Base-by-base conservation (phyloP, 257 asterid genomes). In the Rhazya stricta region DNA sequence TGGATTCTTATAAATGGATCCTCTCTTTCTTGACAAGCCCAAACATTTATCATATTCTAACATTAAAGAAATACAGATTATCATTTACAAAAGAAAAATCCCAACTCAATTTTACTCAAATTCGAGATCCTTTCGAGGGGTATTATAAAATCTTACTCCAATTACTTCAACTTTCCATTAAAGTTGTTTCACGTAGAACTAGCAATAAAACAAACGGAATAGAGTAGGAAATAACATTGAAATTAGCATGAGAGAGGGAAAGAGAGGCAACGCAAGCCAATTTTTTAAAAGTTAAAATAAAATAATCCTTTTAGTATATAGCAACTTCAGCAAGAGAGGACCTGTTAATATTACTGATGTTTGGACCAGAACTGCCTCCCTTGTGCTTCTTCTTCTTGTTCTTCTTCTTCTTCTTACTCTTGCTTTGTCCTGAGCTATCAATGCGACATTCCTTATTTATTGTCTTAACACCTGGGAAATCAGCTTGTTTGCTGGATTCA, bases 261-360 rank as follows among this genome's bases (percentile, higher is more conserved):
- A 36, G 7, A 39, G 45, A 50, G 13, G 29, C 18, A 51, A 56
- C 37, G 62, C 32, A 21, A 29, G n/a, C 27, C 32, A n/a, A 76
- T 11, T 60, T 16, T 5, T 32, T 2, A n/a, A n/a, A n/a, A n/a
- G n/a, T 27, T 4, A 62, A 15, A 43, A 29, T 11, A 18, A 16
- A 66, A n/a, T n/a, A n/a, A 13, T 1, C 6, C 36, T 29, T 10
- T 4, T 1, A 23, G 29, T 34, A 69, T 27, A 19, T 7, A 39
- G 45, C 9, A 34, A 56, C 39, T 79, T 51, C 21, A 63, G 79
- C 46, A 63, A 69, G 56, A 41, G 69, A 41, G 5, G 27, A 94
- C 98, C 92, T 89, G 85, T 88, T 87, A 77, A 90, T 69, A 79
- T 91, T 76, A 4, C 84, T 86, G 67, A 84, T 79, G 70, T 86